These are phyloP conservation scores for Amylocystis lapponica DNA, from an alignment of 768 basidiomycete genomes.

Conservation along the genomic window DNA sequence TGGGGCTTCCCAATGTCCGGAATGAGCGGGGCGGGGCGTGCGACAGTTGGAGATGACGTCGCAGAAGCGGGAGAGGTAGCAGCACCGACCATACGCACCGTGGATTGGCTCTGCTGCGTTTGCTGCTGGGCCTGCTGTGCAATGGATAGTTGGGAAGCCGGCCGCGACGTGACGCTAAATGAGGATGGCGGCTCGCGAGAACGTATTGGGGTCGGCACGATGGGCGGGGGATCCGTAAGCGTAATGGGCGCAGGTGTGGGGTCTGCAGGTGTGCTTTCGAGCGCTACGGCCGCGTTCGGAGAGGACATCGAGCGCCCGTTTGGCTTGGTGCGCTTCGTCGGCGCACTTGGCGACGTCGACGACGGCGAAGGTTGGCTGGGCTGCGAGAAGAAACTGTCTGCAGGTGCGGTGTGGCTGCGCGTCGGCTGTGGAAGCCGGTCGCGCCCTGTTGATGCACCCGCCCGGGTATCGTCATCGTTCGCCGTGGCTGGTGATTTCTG, in stretches of 20 bases:
- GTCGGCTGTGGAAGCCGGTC: constrained; percentile 16
- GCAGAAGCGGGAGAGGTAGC: background rate
- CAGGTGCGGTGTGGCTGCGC: constrained; percentile 22
- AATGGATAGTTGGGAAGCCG: constrained; percentile 22
- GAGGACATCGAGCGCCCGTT: constrained; percentile 20
- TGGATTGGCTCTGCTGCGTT: constrained; percentile 1
- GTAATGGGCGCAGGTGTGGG: constrained; percentile 10
- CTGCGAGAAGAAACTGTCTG: constrained; percentile 7
- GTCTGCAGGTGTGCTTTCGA: constrained; percentile 14
- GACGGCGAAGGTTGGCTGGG: constrained; percentile 10
- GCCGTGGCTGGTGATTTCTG: constrained; percentile 1
- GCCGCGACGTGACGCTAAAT: constrained; percentile 32
- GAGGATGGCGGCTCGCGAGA: constrained; percentile 25
- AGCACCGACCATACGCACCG: background rate
- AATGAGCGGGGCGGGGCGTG: constrained; percentile 17
- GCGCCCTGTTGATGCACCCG: constrained; percentile 4
- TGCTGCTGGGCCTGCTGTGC: constrained; percentile 5
- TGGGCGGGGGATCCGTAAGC: constrained; percentile 20
- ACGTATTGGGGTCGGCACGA: constrained; percentile 27
- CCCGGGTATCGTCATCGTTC: constrained; percentile 8
- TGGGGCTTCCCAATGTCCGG: constrained; percentile 5
- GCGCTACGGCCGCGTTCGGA: constrained; percentile 22
- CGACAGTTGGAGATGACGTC: too few species aligned
- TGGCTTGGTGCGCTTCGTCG: constrained; percentile 5
- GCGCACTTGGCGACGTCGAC: background rate